These are phyloP conservation scores for Arthroderma sp. DNA, from an alignment of 2,329 filamentous ascomycete species.

Conservation along the genomic window DNA sequence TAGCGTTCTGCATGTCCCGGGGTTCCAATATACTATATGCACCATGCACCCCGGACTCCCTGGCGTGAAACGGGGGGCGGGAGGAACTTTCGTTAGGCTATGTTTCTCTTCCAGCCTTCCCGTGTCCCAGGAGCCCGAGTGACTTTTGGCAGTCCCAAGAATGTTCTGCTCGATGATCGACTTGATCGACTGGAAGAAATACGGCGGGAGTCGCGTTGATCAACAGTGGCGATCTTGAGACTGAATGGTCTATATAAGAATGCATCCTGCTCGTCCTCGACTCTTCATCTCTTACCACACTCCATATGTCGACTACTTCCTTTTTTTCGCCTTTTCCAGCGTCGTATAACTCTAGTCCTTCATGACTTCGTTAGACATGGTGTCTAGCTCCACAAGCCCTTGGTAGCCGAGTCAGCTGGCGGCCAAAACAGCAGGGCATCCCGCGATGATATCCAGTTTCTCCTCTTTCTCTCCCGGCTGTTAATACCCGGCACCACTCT, in stretches of 20 bases:
- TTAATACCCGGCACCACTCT: not conserved
- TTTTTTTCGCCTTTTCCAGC: not conserved
- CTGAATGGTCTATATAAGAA: not conserved
- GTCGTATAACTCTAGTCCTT: not conserved
- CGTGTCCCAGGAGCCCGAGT: too few species aligned
- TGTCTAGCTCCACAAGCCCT: conserved; percentile 2
- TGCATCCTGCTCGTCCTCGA: not conserved
- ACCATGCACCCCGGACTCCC: not conserved
- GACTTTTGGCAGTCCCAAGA: too few species aligned
- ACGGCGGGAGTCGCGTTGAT: not conserved
- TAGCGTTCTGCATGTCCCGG: not conserved
- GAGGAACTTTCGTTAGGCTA: not conserved
- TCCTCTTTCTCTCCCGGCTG: not conserved
- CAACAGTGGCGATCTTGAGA: not conserved
- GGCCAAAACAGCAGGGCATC: not conserved
- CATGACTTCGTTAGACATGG: not conserved
- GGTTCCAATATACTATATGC: not conserved
- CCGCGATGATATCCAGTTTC: not conserved
- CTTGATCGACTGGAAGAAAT: not conserved
- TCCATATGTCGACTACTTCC: not conserved
- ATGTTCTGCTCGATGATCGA: not conserved
- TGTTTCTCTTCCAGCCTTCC: not conserved
- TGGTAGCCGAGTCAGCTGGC: conserved; percentile 2
- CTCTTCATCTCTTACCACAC: not conserved
- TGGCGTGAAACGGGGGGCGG: not conserved